Percentiles rank a stretch among this genome's conserved stretches.
Evolutionary conservation across 352 stramenopile genomes (phyloP).

Genomic region (Pythium sukuiense): DNA sequence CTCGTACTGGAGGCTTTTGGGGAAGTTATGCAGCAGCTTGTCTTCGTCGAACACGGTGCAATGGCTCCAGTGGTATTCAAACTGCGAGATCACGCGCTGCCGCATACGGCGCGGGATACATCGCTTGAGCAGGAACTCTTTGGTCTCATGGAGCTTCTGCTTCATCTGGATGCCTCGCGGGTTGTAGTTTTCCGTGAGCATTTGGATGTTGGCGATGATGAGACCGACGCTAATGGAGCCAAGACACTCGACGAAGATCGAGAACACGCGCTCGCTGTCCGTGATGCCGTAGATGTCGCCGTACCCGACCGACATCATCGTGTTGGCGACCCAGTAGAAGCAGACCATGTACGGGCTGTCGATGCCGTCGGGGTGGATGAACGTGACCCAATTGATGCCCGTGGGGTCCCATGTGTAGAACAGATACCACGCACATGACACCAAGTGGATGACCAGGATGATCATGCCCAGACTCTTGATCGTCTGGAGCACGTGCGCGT

Average conservation of each 20-base stretch:
- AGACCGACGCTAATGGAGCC: slow-evolving; percentile 89
- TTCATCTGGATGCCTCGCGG: slow-evolving; percentile 70
- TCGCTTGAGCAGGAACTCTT: slow-evolving; percentile 77
- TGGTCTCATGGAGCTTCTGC: slow-evolving; percentile 74
- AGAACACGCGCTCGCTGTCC: slow-evolving; percentile 77
- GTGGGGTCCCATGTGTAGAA: slow-evolving; percentile 81
- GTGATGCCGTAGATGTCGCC: slow-evolving; percentile 88
- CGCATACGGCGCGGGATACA: slow-evolving; percentile 61
- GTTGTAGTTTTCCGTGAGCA: slow-evolving; percentile 92
- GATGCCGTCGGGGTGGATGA: slow-evolving; percentile 42
- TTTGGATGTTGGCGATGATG: slow-evolving; percentile 92
- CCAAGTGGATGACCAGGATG: slow-evolving; percentile 78
- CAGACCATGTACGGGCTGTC: slow-evolving; percentile 81
- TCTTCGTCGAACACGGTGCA: slow-evolving; percentile 79
- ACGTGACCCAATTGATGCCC: slow-evolving; percentile 72
- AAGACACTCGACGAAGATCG: slow-evolving; percentile 81
- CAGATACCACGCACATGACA: slow-evolving; percentile 77
- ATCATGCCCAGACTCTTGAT: slow-evolving; percentile 67
- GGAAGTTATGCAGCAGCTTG: slow-evolving; percentile 59
- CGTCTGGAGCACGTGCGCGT: slow-evolving; percentile 76
- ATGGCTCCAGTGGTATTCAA: slow-evolving; percentile 78
- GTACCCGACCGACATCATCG: slow-evolving; percentile 93
- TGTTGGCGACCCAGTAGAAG: slow-evolving; percentile 93
- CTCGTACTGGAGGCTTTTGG: slow-evolving; percentile 73
- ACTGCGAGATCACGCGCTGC: slow-evolving; percentile 74